phyloP scores from a whole-genome alignment of 2,329 filamentous ascomycete species.

The Aureobasidium sp. region DNA sequence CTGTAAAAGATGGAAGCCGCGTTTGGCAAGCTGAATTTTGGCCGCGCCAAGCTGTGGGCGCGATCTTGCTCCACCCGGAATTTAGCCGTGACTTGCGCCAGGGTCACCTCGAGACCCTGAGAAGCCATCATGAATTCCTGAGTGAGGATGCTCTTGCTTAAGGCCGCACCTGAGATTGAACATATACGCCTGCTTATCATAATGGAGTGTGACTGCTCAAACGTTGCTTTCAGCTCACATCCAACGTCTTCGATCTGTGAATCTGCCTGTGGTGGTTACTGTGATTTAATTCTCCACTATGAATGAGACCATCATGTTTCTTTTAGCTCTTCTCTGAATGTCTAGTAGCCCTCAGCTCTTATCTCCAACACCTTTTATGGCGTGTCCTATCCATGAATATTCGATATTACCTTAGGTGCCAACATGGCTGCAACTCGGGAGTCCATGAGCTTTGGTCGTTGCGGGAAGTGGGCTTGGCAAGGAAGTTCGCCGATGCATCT shows the following conservation, averaged over 20 bases:
- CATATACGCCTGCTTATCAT: background rate
- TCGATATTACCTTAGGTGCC: background rate
- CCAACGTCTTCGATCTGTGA: background rate
- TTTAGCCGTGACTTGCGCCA: background rate
- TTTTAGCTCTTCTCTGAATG: too few relatives aligned
- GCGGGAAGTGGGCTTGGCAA: background rate
- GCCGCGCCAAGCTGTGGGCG: background rate
- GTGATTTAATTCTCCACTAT: too few relatives aligned
- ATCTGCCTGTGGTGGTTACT: background rate
- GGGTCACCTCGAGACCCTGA: background rate
- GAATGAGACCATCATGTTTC: too few relatives aligned
- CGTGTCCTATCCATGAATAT: background rate
- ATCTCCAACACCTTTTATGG: background rate
- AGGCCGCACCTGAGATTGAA: background rate
- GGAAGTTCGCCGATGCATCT: background rate
- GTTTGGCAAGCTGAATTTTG: background rate
- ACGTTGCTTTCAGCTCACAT: background rate
- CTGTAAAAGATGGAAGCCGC: background rate
- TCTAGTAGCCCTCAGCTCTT: too few relatives aligned
- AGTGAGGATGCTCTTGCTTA: background rate
- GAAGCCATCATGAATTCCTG: too few relatives aligned
- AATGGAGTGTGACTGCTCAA: background rate
- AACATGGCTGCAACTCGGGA: background rate
- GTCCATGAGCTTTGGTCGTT: background rate
- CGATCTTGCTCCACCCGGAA: background rate